A percentile compares a stretch with the other conserved stretches of the same genome.
Conservation (phyloP, 2,329 filamentous ascomycete species). For the Ambrosiella xylebori region DNA sequence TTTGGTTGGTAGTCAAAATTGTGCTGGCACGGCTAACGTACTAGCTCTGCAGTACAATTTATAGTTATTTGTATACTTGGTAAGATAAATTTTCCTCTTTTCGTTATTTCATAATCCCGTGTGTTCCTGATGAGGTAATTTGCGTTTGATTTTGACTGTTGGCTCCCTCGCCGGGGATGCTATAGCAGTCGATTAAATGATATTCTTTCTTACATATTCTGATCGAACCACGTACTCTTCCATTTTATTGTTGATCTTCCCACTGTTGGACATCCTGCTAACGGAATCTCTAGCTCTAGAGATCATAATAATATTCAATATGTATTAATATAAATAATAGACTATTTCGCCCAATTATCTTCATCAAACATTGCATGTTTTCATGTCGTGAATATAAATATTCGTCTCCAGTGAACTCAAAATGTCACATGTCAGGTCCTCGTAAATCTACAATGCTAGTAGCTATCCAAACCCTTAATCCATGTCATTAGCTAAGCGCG, state of each 20-base stretch:
- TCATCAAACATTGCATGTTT: too few species aligned
- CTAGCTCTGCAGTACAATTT: too few species aligned
- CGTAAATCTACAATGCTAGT: too few species aligned
- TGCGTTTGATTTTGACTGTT: conserved; percentile 86
- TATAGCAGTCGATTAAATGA: conserved; percentile 63
- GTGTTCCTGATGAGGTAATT: conserved; percentile 80
- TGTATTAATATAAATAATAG: too few species aligned
- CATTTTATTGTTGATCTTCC: not conserved
- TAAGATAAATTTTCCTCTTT: conserved; percentile 16
- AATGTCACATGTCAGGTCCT: too few species aligned
- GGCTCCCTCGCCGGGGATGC: conserved; percentile 81
- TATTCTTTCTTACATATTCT: conserved; percentile 99
- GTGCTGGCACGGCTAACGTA: too few species aligned
- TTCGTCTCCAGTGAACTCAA: too few species aligned
- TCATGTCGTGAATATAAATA: too few species aligned
- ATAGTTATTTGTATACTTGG: not conserved
- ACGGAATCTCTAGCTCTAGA: not conserved
- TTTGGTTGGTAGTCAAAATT: not conserved
- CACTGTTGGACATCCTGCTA: not conserved
- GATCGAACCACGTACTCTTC: conserved; percentile 27
- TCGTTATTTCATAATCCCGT: conserved; percentile 9
- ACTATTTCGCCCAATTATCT: too few species aligned
- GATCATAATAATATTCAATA: too few species aligned
- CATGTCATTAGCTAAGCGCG: too few species aligned
- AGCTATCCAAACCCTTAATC: too few species aligned